These are phyloP conservation scores for Metschnikowia aberdeeniae DNA, from an alignment of 805 yeast species.

Conservation along the genomic window DNA sequence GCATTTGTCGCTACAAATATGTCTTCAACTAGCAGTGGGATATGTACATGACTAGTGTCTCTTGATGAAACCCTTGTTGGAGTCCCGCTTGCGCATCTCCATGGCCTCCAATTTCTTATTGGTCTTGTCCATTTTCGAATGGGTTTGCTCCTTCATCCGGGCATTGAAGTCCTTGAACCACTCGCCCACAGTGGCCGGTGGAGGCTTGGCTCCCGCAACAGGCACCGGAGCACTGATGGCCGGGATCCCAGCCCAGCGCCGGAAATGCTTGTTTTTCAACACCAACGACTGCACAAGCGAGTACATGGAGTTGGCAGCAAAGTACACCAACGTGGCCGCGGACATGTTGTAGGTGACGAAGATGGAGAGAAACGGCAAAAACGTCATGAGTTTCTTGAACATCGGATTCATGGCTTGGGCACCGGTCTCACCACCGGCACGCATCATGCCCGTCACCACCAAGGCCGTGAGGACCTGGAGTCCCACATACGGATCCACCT, in stretches of 20 bases:
- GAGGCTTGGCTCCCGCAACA: constrained; percentile 24
- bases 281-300: constrained; percentile 70
- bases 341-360: constrained; percentile 86
- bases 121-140: constrained; percentile 31
- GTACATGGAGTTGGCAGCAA: constrained; percentile 73
- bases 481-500: constrained; percentile 88
- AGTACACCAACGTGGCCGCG: constrained; percentile 80
- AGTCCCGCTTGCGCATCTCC: constrained; percentile 29
- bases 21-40: neutral
- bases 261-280: constrained; percentile 55
- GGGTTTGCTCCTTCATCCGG: constrained; percentile 29
- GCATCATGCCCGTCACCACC: constrained; percentile 68
- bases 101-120: constrained; percentile 36
- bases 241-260: constrained; percentile 56
- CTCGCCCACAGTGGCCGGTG: constrained; percentile 33
- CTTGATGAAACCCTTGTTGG: constrained; percentile 34
- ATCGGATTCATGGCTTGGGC: constrained; percentile 60
- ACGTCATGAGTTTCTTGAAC: constrained; percentile 59
- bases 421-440: constrained; percentile 90
- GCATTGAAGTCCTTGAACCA: constrained; percentile 34
- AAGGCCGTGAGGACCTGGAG: constrained; percentile 80
- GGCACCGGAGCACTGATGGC: constrained; percentile 55
- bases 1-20: too few species aligned
- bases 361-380: constrained; percentile 76
- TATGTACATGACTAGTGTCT: constrained; percentile 27